Evolutionary conservation across 2,329 filamentous ascomycete species (phyloP), one percentile per base, ranked within the genome.

Genomic region (Sclerotiophoma versabilis): DNA sequence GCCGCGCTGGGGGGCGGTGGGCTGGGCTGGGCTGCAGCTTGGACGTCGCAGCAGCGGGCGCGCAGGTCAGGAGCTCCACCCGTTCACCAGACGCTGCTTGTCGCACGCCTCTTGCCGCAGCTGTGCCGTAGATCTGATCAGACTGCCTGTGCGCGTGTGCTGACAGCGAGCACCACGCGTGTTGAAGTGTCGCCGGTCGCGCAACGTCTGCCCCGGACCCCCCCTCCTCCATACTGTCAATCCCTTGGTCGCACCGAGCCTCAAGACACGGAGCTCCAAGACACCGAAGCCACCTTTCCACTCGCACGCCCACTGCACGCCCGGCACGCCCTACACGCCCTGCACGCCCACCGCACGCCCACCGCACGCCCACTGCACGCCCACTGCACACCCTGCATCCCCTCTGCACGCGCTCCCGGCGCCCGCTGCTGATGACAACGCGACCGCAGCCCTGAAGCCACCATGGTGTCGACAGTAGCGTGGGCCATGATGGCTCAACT

Each of bases 381-480:
- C 19, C 14, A 30, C 38, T 50, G 37, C 57, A 29, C 29, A 19
- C 42, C n/a, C 57, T 49, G 34, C 58, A 52, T 26, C 26, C 27
- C 38, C 39, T 34, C 43, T 49, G 48, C 59, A 42, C 53, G 25
- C 48, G 23, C 36, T 33, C 19, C 47, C 39, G 12, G 51, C 46
- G 29, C 52, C 57, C 11, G 26, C 54, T 23, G 27, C 55, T 41
- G 54, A 59, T 70, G 66, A 64, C 37, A 62, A 74, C 72, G 71
- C 66, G 49, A 61, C 48, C 55, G 33, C 58, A 22, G 52, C 47
- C 55, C 33, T 71, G 54, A 71, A 58, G 61, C 60, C 64, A 69
- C 58, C 64, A 77, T 77, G 75, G 74, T 73, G 64, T 75, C 73
- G 45, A 59, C 66, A 52, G 57, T 73, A 60, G 72, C 67, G 53